Evolutionary conservation across 495 filamentous ascomycete species (phyloP), one percentile per base, ranked within the genome.

Genomic region (Hypoxylon intermedium): DNA sequence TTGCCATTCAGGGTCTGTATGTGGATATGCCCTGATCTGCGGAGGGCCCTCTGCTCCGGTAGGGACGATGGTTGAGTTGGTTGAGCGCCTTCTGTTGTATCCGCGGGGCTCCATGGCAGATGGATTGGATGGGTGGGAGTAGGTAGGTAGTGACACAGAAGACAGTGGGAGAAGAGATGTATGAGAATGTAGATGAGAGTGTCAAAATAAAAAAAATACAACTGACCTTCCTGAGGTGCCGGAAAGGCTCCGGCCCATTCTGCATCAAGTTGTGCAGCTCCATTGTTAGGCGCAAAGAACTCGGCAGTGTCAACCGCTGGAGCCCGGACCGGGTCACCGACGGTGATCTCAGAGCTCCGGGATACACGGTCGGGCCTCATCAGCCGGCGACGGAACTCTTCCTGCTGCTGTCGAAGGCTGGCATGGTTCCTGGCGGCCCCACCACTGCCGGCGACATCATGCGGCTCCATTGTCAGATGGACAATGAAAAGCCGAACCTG

Each of bases 351-450:
- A n/a, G 52, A 49, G 9, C 18, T 11, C 20, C 41, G 51, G n/a
- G 57, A 11, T 38, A 45, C 21, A 15, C 53, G 63, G 24, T 53
- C 28, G 3, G 57, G 52, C 31, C 57, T 24, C 51, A 66, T 60
- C 52, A 66, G 16, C n/a, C 68, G 58, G 28, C 68, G 60, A 26
- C 68, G 65, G 19, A 65, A 66, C 13, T 71, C 65, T 9, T 61
- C 53, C 36, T 60, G 60, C 21, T 70, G 67, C 18, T 65, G 64
- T n/a, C 60, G 67, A 36, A 64, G 53, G 19, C 42, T 59, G 37
- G 51, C 55, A 44, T 55, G 52, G 26, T 42, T 47, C 38, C 63
- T 50, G 15, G 51, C 26, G 7, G 42, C 30, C 26, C 60, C 30
- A 13, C 40, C 60, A 26, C 38, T 48, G 37, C 18, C 11, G 18